phyloP scores from a whole-genome alignment of 225 moss, liverwort and hornwort species.

The Marchantia polymorpha region DNA sequence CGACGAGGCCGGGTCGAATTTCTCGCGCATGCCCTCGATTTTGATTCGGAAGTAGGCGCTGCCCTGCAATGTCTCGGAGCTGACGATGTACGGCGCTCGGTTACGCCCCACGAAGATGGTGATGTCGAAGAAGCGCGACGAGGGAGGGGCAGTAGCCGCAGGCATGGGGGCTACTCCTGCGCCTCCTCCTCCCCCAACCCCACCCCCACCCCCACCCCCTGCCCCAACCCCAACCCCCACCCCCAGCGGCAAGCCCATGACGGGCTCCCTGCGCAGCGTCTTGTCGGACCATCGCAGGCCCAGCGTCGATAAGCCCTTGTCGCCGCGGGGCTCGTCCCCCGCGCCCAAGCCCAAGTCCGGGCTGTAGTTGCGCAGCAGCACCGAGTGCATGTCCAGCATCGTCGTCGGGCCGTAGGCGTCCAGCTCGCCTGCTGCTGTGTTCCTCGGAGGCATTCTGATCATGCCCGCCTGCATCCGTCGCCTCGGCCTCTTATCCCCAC shows the following conservation, averaged over 20 bases:
- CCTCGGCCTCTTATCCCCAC: too few species aligned
- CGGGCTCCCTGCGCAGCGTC: slow-evolving; percentile 20
- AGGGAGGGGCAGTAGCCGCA: background rate
- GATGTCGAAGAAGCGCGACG: slow-evolving; percentile 33
- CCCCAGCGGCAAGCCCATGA: background rate
- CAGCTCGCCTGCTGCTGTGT: slow-evolving; percentile 32
- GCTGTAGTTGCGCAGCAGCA: slow-evolving; percentile 23
- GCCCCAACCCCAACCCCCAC: background rate
- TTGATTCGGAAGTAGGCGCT: slow-evolving; percentile 54
- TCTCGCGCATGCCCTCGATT: slow-evolving; percentile 47
- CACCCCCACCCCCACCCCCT: too few species aligned
- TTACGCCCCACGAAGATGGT: slow-evolving; percentile 57
- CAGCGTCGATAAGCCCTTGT: background rate
- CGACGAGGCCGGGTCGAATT: slow-evolving; percentile 28
- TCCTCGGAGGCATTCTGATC: slow-evolving; percentile 56
- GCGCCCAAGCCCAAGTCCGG: slow-evolving; percentile 3
- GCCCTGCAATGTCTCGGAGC: slow-evolving; percentile 53
- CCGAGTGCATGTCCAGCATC: slow-evolving; percentile 34
- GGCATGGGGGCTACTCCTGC: slow-evolving; percentile 21
- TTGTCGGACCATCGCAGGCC: slow-evolving; percentile 13
- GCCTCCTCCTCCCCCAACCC: slow-evolving; percentile 20
- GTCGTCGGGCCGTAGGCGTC: slow-evolving; percentile 39
- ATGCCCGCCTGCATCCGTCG: background rate
- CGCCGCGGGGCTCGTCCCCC: background rate
- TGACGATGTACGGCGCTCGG: slow-evolving; percentile 47